phyloP scores from a whole-genome alignment of 176 grass and related monocot species.

The Triticum monococcum region DNA sequence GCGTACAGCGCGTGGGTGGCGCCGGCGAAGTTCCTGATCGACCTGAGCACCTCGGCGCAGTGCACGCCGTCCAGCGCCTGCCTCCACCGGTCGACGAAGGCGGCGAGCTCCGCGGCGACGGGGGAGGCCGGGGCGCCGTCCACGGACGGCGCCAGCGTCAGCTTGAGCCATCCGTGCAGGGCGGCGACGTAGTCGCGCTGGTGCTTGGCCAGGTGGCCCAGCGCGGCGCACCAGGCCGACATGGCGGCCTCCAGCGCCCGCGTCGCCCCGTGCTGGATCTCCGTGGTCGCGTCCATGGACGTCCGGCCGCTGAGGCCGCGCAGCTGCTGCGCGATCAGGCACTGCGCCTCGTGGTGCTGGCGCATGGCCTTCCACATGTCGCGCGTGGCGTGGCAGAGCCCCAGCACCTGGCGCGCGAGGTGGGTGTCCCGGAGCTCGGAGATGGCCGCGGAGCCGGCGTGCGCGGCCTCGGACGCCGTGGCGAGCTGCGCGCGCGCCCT shows the following conservation, averaged over 20 bases:
- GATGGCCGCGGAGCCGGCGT: constrained; percentile 47
- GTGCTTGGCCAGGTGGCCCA: constrained; percentile 49
- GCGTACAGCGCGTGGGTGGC: constrained; percentile 39
- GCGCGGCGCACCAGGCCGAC: constrained; percentile 45
- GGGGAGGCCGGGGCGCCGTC: background rate
- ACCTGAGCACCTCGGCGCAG: constrained; percentile 37
- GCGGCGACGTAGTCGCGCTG: constrained; percentile 59
- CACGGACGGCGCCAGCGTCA: constrained; percentile 36
- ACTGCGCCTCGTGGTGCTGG: constrained; percentile 60
- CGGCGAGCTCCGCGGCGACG: constrained; percentile 44
- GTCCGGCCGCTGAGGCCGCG: constrained; percentile 53
- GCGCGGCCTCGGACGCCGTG: constrained; percentile 38
- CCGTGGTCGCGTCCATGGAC: constrained; percentile 54
- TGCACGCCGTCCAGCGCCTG: constrained; percentile 53
- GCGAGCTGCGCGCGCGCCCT: constrained; percentile 48
- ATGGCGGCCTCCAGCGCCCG: constrained; percentile 63
- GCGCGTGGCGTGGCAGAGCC: constrained; percentile 48
- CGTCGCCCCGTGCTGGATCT: constrained; percentile 61
- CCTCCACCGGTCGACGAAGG: constrained; percentile 58
- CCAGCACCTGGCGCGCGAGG: constrained; percentile 63
- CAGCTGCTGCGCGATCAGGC: constrained; percentile 62
- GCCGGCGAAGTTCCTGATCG: constrained; percentile 50
- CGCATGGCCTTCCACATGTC: constrained; percentile 64
- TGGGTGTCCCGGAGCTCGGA: constrained; percentile 58
- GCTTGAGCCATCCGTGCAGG: constrained; percentile 54